These are phyloP conservation scores for Cyberlindnera galapagoensis DNA, from an alignment of 805 yeast species.

Conservation along the genomic window DNA sequence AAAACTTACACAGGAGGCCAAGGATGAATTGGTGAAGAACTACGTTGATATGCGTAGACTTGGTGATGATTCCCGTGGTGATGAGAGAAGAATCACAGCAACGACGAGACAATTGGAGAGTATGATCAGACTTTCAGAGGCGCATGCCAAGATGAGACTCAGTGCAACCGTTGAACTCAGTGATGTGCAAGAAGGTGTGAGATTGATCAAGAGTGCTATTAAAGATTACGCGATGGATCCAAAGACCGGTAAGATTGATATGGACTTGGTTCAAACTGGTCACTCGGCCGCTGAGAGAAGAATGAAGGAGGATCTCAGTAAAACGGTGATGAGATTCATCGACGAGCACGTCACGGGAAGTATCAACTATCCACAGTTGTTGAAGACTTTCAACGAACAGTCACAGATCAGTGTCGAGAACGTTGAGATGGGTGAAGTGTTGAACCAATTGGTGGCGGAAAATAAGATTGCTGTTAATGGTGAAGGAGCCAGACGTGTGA, in stretches of 20 bases:
- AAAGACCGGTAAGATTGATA: slow-evolving; percentile 90
- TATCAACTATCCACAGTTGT: slow-evolving; percentile 53
- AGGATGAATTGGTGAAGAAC: slow-evolving; percentile 74
- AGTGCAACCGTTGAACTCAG: slow-evolving; percentile 60
- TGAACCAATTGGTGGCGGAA: slow-evolving; percentile 65
- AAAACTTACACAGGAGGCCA: slow-evolving; percentile 72
- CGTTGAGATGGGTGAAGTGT: slow-evolving; percentile 58
- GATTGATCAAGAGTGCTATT: slow-evolving; percentile 88
- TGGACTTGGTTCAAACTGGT: slow-evolving; percentile 96
- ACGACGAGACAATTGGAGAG: slow-evolving; percentile 96
- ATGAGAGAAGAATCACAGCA: slow-evolving; percentile 92
- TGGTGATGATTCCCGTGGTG: slow-evolving; percentile 83
- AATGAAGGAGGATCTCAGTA: slow-evolving; percentile 63
- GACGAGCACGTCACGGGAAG: slow-evolving; percentile 39
- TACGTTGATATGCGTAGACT: slow-evolving; percentile 91
- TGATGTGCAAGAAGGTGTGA: slow-evolving; percentile 91
- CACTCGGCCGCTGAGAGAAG: slow-evolving; percentile 82
- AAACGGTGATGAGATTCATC: slow-evolving; percentile 50
- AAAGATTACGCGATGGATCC: slow-evolving; percentile 99
- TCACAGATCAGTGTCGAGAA: slow-evolving; percentile 61
- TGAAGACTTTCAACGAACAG: slow-evolving; percentile 59
- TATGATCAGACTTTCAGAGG: slow-evolving; percentile 91
- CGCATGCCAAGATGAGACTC: slow-evolving; percentile 95
- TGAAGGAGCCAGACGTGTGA: slow-evolving; percentile 61
- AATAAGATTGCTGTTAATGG: slow-evolving; percentile 65